phyloP scores from a whole-genome alignment of 768 basidiomycete genomes.

The Agrocybe pediades region DNA sequence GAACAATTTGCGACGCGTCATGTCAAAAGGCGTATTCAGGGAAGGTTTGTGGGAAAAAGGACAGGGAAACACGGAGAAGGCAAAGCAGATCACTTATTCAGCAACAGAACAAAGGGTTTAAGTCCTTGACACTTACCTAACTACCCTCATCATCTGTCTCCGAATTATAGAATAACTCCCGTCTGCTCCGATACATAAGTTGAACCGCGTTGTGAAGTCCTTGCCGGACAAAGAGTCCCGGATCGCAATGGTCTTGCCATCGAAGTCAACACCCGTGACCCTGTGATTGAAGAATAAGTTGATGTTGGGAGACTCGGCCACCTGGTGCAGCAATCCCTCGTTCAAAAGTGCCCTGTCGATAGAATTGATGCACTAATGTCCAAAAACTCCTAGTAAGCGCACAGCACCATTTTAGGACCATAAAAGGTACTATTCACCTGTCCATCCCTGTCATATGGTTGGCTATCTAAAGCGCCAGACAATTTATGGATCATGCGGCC shows the following conservation, averaged over 20 bases:
- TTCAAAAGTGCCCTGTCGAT: slow-evolving; percentile 90
- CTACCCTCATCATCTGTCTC: slow-evolving; percentile 92
- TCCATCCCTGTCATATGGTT: slow-evolving; percentile 85
- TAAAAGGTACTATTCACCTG: slow-evolving; percentile 58
- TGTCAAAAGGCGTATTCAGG: slow-evolving; percentile 18
- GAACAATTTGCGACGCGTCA: slow-evolving; percentile 8
- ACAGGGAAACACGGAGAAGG: no score
- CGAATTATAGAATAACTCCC: slow-evolving; percentile 92
- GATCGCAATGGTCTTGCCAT: slow-evolving; percentile 55
- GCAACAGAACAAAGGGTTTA: slow-evolving; percentile 21
- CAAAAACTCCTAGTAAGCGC: slow-evolving; percentile 16
- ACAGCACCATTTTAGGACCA: slow-evolving; percentile 10
- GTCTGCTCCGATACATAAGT: slow-evolving; percentile 90
- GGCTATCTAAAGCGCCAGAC: slow-evolving; percentile 75
- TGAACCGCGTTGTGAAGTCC: slow-evolving; percentile 56
- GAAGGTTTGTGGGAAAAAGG: slow-evolving; percentile 32
- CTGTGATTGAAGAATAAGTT: slow-evolving; percentile 81
- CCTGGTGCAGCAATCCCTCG: slow-evolving; percentile 79
- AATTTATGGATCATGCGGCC: slow-evolving; percentile 92
- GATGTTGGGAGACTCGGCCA: slow-evolving; percentile 62
- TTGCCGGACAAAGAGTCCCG: slow-evolving; percentile 44
- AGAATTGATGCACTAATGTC: slow-evolving; percentile 85
- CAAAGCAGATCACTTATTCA: slow-evolving; percentile 19
- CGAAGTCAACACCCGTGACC: slow-evolving; percentile 76
- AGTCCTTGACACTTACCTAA: slow-evolving; percentile 60